Percentiles rank a stretch among this genome's conserved stretches.
Evolutionary conservation across 106 monocot species (phyloP).

Genomic region (Phalaenopsis aphrodite): DNA sequence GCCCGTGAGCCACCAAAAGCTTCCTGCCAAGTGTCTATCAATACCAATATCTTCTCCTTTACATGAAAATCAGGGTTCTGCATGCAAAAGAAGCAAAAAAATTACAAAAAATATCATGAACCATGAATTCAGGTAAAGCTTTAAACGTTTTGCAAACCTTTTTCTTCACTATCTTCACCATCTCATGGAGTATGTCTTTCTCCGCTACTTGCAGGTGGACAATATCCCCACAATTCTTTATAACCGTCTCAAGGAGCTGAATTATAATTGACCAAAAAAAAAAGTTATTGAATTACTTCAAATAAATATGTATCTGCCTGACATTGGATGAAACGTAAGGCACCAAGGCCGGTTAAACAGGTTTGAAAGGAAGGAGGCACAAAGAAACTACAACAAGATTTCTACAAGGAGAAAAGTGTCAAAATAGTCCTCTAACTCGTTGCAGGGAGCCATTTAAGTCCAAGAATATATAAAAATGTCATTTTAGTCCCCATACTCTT

Average conservation of each 20-base stretch:
- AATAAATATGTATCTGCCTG: neutral
- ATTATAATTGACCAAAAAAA: conserved; percentile 4
- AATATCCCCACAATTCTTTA: conserved; percentile 85
- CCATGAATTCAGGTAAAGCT: neutral
- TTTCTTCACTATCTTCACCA: conserved; percentile 90
- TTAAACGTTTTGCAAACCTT: conserved; percentile 37
- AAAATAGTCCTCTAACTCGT: no score
- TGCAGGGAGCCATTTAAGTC: no score
- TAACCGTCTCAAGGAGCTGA: conserved; percentile 76
- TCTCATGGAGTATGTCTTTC: conserved; percentile 61
- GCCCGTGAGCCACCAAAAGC: conserved; percentile 78
- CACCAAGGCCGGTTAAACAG: neutral
- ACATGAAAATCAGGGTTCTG: conserved; percentile 74
- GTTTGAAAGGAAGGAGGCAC: neutral
- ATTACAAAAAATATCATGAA: neutral
- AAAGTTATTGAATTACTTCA: neutral
- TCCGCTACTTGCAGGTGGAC: conserved; percentile 83
- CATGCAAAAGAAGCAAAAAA: conserved; percentile 3
- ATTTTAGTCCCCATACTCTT: no score
- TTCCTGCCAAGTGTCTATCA: conserved; percentile 94
- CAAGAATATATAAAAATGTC: no score
- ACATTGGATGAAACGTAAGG: neutral
- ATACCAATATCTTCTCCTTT: conserved; percentile 68
- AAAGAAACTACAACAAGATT: neutral
- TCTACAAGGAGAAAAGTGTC: no score